Evolutionary conservation across 176 grass and related monocot genomes (phyloP).

Genomic region (Avena atlantica): DNA sequence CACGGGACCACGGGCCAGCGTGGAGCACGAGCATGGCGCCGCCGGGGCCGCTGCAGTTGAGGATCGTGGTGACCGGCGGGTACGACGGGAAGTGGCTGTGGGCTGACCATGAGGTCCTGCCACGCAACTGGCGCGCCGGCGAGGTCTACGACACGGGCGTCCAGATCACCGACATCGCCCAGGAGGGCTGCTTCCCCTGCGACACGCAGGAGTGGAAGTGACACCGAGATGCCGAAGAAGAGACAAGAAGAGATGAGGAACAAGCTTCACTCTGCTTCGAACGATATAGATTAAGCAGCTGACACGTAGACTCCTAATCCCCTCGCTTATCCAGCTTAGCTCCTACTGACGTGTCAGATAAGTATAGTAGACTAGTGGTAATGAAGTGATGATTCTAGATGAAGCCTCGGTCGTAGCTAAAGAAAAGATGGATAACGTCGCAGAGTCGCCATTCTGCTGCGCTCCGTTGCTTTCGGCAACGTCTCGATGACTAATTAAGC

Average conservation of each 20-base stretch:
- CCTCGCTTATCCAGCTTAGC: background rate
- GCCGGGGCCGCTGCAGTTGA: constrained; percentile 78
- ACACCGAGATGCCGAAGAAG: no score
- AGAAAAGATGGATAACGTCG: background rate
- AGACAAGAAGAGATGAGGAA: no score
- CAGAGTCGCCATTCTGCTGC: background rate
- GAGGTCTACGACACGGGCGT: constrained; percentile 73
- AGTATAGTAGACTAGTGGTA: background rate
- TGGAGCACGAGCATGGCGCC: constrained; percentile 81
- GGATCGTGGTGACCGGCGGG: constrained; percentile 86
- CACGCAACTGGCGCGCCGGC: constrained; percentile 58
- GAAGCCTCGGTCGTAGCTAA: background rate
- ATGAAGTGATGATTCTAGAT: background rate
- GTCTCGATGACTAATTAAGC: background rate
- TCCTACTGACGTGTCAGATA: background rate
- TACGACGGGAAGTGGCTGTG: constrained; percentile 97
- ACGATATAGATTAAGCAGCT: background rate
- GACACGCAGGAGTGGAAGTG: constrained; percentile 66
- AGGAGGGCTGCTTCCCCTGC: constrained; percentile 78
- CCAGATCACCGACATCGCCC: constrained; percentile 70
- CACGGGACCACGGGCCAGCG: constrained; percentile 70
- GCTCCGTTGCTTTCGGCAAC: constrained; percentile 3
- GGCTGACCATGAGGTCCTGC: constrained; percentile 67
- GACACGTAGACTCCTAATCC: background rate
- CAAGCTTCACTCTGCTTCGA: no score